Base-by-base conservation (phyloP, 352 stramenopile genomes). In the Pythium angustatum region DNA sequence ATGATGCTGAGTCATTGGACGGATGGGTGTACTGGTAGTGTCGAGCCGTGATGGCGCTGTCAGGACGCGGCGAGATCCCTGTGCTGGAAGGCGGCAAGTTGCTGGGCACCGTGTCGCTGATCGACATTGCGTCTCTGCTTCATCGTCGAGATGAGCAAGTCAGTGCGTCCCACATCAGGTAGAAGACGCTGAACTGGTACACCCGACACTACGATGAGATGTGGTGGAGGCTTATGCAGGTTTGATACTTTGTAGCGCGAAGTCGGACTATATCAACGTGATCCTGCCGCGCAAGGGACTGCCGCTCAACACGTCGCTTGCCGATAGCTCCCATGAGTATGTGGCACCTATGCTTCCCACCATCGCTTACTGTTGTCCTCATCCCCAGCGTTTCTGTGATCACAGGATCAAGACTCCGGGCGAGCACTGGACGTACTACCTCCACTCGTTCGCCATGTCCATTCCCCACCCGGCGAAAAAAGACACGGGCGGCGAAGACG, bases 191-290 rank as follows among this genome's bases (percentile, higher is more conserved):
- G n/a, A 62, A 7, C 17, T 27, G 7, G 9, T 34, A 36, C 6
- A 19, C 31, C 14, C 64, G 53, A n/a, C n/a, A n/a, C n/a, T n/a
- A n/a, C n/a, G n/a, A n/a, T n/a, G n/a, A n/a, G n/a, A n/a, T n/a
- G n/a, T n/a, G n/a, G n/a, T n/a, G n/a, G n/a, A n/a, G n/a, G n/a
- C n/a, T n/a, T n/a, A n/a, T n/a, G n/a, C n/a, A n/a, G n/a, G n/a
- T n/a, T n/a, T n/a, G n/a, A n/a, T n/a, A n/a, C n/a, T n/a, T n/a
- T n/a, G n/a, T 41, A 94, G 90, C 56, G 90, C 87, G 55, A 97
- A 97, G 65, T 94, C 91, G 44, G 85, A 91, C 57, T 97, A 93
- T 64, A 93, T 97, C 61, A 91, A 91, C 60, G 65, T 95, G 31
- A 94, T 96, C 56, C 71, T 90, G 31, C 79, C 86, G 30, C 80